Conservation (phyloP, 139 green algal genomes). For the Haematococcus lacustris region DNA sequence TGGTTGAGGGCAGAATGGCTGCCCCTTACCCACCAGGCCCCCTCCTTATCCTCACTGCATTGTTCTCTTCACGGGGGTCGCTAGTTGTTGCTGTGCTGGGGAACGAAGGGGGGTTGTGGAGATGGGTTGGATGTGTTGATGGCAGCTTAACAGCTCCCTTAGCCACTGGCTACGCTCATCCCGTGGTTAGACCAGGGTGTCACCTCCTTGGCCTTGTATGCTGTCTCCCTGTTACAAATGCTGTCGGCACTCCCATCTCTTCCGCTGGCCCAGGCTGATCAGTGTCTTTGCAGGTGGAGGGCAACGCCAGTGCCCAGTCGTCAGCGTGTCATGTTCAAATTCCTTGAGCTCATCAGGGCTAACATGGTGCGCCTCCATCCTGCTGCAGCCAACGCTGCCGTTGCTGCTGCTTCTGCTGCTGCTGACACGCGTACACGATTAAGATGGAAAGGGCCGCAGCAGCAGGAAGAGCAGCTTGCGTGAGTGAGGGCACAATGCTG, state of each 20-base stretch:
- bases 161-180: background rate
- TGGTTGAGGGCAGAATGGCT: too few species aligned
- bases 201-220: background rate
- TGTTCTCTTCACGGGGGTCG: too few species aligned
- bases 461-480: background rate
- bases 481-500: background rate
- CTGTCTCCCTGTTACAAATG: background rate
- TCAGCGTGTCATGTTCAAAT: slow-evolving; percentile 84
- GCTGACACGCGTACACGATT: background rate
- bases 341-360: slow-evolving; percentile 77
- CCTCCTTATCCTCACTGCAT: too few species aligned
- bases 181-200: background rate
- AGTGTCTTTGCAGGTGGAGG: slow-evolving; percentile 21
- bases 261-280: background rate
- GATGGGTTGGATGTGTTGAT: too few species aligned
- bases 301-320: slow-evolving; percentile 67
- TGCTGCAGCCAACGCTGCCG: background rate
- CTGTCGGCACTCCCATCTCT: background rate
- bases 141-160: background rate
- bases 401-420: too few species aligned
- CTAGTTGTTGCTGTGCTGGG: too few species aligned
- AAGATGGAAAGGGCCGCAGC: background rate
- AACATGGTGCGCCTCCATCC: slow-evolving; percentile 56
- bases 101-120: too few species aligned
- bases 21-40: too few species aligned